Evolutionary conservation across 225 moss, liverwort and hornwort genomes (phyloP).

Genomic region (Sphagnum contortum): DNA sequence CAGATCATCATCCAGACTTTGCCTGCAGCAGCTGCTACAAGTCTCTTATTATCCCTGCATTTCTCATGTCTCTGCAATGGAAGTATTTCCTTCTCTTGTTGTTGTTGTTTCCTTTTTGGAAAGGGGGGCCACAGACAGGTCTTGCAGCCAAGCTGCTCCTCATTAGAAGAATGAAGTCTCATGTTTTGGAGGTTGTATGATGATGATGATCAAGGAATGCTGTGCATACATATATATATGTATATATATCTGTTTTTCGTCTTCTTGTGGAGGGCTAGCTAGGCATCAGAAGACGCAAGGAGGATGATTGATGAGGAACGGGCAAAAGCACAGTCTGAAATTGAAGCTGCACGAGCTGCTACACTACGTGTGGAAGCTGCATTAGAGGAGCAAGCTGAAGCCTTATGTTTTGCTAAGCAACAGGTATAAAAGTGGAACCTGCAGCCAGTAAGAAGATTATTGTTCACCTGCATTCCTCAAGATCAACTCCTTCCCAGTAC

Average conservation of each 20-base stretch:
- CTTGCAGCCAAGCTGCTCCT: no score
- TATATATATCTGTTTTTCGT: no score
- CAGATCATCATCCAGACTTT: background rate
- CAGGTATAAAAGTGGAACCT: constrained; percentile 15
- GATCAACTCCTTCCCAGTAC: no score
- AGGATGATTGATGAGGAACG: constrained; percentile 38
- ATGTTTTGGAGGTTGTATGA: no score
- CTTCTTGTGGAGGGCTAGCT: background rate
- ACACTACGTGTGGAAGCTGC: constrained; percentile 36
- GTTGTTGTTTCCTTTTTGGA: no score
- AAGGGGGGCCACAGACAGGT: no score
- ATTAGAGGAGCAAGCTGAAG: constrained; percentile 35
- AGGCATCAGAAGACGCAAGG: constrained; percentile 50
- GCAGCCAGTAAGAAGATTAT: background rate
- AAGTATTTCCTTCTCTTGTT: no score
- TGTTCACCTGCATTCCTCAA: no score
- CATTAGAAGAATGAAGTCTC: no score
- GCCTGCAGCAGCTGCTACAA: background rate
- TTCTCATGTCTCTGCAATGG: background rate
- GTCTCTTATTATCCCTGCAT: background rate
- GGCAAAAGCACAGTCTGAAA: constrained; percentile 41
- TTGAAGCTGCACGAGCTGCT: constrained; percentile 34
- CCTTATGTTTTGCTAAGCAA: constrained; percentile 28
- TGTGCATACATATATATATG: no score
- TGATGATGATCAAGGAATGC: no score